Evolutionary conservation across 2,329 filamentous ascomycete genomes (phyloP).

Genomic region (Pseudogymnoascus verrucosus): DNA sequence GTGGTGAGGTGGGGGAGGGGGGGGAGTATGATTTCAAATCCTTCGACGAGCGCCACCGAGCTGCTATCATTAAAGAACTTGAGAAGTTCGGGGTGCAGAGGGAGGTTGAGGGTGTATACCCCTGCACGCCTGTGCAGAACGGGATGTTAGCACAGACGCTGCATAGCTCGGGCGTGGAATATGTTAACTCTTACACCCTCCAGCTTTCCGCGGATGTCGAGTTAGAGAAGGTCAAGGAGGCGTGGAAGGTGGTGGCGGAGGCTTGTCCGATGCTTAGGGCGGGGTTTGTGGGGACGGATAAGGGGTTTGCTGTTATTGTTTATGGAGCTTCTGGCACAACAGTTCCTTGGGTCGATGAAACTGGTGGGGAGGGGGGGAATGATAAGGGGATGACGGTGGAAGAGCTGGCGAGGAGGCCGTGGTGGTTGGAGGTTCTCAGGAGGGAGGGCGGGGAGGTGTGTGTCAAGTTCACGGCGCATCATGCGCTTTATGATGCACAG

Average conservation of each 20-base stretch:
- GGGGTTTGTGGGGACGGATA: constrained; percentile 58
- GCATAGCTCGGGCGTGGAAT: constrained; percentile 57
- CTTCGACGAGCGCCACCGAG: constrained; percentile 35
- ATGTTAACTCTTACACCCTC: constrained; percentile 66
- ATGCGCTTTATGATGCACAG: constrained; percentile 78
- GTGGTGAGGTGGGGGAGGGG: constrained; percentile 7
- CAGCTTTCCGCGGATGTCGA: constrained; percentile 36
- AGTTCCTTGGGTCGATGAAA: constrained; percentile 35
- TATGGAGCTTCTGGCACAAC: constrained; percentile 33
- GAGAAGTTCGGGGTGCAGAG: constrained; percentile 16
- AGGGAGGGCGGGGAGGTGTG: constrained; percentile 10
- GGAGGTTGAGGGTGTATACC: constrained; percentile 52
- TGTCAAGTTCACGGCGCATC: constrained; percentile 42
- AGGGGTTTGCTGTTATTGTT: constrained; percentile 67
- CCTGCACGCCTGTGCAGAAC: constrained; percentile 72
- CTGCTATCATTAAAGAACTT: constrained; percentile 14
- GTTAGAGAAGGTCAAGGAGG: constrained; percentile 36
- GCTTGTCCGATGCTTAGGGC: constrained; percentile 67
- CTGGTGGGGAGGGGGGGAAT: neutral
- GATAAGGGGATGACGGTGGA: neutral
- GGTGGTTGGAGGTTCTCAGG: constrained; percentile 19
- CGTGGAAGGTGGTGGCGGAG: constrained; percentile 50
- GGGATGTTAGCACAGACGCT: constrained; percentile 73
- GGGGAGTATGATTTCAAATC: constrained; percentile 36
- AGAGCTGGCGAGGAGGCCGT: constrained; percentile 17